Percentiles rank a stretch among this genome's conserved stretches.
Conservation (phyloP, 208 protist species). For the Leishmania lainsoni region DNA sequence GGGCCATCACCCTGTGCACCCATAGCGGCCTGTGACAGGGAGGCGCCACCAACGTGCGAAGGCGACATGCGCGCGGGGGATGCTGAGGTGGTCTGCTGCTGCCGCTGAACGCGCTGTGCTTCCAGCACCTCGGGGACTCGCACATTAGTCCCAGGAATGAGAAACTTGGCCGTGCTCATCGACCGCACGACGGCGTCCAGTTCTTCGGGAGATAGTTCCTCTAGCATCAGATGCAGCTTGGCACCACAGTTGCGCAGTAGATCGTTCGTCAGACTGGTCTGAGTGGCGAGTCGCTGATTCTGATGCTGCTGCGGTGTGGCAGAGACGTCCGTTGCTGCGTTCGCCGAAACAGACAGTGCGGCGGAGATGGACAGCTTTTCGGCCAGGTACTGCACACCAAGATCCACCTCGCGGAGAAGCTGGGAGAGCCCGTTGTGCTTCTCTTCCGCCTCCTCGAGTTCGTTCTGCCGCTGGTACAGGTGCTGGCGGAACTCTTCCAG, state of each 20-base stretch:
- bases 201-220: conserved; percentile 55
- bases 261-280: conserved; percentile 36
- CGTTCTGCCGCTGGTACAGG: conserved; percentile 63
- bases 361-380: conserved; percentile 71
- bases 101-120: conserved; percentile 19
- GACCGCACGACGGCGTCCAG: conserved; percentile 41
- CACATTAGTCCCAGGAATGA: conserved; percentile 51
- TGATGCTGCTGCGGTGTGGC: conserved; percentile 2
- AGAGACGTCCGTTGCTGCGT: conserved; percentile 1
- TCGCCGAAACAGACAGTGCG: conserved; percentile 8
- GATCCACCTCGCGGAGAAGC: conserved; percentile 84
- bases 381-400: conserved; percentile 88
- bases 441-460: conserved; percentile 58
- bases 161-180: conserved; percentile 32
- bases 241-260: conserved; percentile 58
- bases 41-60: not conserved
- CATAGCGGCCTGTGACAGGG: not conserved
- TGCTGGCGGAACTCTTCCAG: conserved; percentile 91
- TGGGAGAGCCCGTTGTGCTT: conserved; percentile 74
- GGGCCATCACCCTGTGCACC: not conserved
- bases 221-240: conserved; percentile 70
- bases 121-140: conserved; percentile 48
- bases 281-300: conserved; percentile 9
- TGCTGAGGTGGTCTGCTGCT: conserved; percentile 10
- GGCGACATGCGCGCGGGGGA: conserved; percentile 14